Evolutionary conservation across 2,329 filamentous ascomycete genomes (phyloP).

Genomic region (Tolypocladium nubicola): DNA sequence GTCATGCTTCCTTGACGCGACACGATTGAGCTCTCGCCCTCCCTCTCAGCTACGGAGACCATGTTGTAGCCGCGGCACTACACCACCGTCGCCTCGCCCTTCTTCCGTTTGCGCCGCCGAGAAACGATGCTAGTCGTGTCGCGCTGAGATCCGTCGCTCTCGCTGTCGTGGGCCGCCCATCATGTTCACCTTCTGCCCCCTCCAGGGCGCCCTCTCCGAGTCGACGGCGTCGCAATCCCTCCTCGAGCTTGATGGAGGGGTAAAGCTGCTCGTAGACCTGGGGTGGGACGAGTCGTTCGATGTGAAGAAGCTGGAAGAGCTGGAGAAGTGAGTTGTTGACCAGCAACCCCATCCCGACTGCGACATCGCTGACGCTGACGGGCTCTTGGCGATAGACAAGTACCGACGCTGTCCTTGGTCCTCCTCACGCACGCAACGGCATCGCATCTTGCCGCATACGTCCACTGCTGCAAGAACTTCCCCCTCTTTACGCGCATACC

Average conservation of each 20-base stretch:
- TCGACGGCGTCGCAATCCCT: conserved; percentile 89
- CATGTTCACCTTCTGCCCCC: conserved; percentile 95
- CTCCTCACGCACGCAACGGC: conserved; percentile 91
- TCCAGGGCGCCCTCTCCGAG: conserved; percentile 82
- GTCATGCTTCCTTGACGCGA: neutral
- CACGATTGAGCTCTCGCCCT: neutral
- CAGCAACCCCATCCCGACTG: neutral
- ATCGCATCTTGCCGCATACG: conserved; percentile 84
- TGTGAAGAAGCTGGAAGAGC: conserved; percentile 66
- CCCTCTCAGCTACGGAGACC: neutral
- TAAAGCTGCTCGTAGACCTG: conserved; percentile 89
- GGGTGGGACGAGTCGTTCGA: conserved; percentile 95
- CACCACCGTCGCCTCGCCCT: neutral
- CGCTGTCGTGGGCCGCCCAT: conserved; percentile 10
- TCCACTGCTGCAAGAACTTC: conserved; percentile 94
- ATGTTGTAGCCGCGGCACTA: neutral
- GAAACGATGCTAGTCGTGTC: neutral
- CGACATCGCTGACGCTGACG: neutral
- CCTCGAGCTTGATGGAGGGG: conserved; percentile 88
- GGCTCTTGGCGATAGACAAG: conserved; percentile 47
- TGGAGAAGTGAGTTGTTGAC: conserved; percentile 63
- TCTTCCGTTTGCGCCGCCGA: neutral
- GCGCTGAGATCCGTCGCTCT: neutral
- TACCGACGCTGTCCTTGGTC: conserved; percentile 84
- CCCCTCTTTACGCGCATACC: conserved; percentile 86